A percentile compares a stretch with the other conserved stretches of the same genome.
Evolutionary conservation across 164 flowering plant species (phyloP).

Genomic region (Pachysandra terminalis): DNA sequence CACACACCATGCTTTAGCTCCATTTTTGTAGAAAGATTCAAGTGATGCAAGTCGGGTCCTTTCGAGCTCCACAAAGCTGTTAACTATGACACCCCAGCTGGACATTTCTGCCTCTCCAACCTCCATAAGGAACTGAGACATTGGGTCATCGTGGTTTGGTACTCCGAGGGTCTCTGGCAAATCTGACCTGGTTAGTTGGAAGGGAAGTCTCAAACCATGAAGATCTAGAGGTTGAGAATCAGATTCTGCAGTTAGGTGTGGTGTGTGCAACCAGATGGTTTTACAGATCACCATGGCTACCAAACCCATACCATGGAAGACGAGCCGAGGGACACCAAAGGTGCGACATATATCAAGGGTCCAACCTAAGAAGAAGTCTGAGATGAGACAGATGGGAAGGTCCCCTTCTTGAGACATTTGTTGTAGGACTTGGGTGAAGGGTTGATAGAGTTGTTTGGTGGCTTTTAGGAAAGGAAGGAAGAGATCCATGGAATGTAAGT

Average conservation of each 20-base stretch:
- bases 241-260: background rate
- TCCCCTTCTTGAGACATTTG: slow-evolving; percentile 14
- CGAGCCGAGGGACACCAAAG: slow-evolving; percentile 31
- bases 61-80: slow-evolving; percentile 35
- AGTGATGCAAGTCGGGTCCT: slow-evolving; percentile 11
- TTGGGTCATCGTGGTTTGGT: background rate
- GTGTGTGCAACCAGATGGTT: background rate
- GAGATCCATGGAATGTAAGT: slow-evolving; percentile 27
- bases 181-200: slow-evolving; percentile 12
- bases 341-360: slow-evolving; percentile 20
- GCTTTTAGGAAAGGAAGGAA: slow-evolving; percentile 15
- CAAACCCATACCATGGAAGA: slow-evolving; percentile 41
- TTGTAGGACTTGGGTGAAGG: slow-evolving; percentile 18
- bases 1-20: slow-evolving; percentile 28
- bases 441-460: slow-evolving; percentile 20
- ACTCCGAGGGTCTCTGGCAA: slow-evolving; percentile 6
- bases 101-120: background rate
- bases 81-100: slow-evolving; percentile 28
- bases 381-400: slow-evolving; percentile 35
- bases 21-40: slow-evolving; percentile 15
- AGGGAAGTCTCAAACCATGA: slow-evolving; percentile 10
- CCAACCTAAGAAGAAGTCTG: slow-evolving; percentile 39
- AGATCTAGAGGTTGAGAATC: slow-evolving; percentile 7
- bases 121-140: slow-evolving; percentile 3
- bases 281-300: slow-evolving; percentile 25